Conservation (phyloP, 1,284 basidiomycete species). For the Cutaneotrichosporon sp. region DNA sequence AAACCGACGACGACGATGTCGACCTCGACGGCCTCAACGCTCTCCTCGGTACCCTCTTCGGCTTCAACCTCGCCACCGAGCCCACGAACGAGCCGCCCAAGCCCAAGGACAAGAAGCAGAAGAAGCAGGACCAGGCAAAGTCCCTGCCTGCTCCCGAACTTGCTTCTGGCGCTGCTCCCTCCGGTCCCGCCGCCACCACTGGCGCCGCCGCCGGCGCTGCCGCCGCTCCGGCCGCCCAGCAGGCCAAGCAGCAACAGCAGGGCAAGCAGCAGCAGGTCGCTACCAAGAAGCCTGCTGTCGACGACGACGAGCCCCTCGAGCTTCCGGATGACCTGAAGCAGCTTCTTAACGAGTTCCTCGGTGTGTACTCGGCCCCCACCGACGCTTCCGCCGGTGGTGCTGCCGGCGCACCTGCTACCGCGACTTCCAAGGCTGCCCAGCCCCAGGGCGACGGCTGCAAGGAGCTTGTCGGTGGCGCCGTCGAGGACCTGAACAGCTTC, state of each 20-base stretch:
- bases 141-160: background rate
- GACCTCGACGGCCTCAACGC: slow-evolving; percentile 31
- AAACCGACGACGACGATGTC: background rate
- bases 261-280: background rate
- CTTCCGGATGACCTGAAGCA: slow-evolving; percentile 38
- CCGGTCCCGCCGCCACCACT: background rate
- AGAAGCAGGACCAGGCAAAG: background rate
- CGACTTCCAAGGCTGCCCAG: background rate
- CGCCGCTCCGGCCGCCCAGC: background rate
- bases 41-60: slow-evolving; percentile 35
- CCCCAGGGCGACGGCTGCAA: background rate
- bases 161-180: background rate
- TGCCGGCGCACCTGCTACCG: no score
- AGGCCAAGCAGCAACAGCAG: background rate
- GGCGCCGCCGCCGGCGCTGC: background rate
- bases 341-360: slow-evolving; percentile 39
- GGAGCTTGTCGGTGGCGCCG: slow-evolving; percentile 19
- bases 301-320: slow-evolving; percentile 3
- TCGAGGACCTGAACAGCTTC: slow-evolving; percentile 37
- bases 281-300: background rate
- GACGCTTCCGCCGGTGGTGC: slow-evolving; percentile 3
- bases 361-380: slow-evolving; percentile 33
- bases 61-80: slow-evolving; percentile 26
- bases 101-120: slow-evolving; percentile 4
- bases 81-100: slow-evolving; percentile 13